Base-by-base conservation (phyloP, 2,329 filamentous ascomycete species). In the Coccinonectria pachysandricola region DNA sequence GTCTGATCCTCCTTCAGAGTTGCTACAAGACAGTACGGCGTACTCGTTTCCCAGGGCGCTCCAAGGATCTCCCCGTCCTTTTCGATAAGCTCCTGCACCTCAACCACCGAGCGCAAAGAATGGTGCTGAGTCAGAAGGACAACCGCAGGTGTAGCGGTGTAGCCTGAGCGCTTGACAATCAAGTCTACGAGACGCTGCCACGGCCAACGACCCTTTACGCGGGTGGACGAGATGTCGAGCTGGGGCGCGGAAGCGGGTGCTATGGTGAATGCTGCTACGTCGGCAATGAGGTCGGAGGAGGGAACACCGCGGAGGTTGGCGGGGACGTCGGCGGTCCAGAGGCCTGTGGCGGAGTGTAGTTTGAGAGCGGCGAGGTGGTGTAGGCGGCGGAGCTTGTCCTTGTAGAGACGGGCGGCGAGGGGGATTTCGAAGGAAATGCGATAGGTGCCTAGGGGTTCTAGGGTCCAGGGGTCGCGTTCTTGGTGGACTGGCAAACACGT, bases 391-490 rank as follows among this genome's bases (percentile, higher is more conserved):
- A 19, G 10, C 7, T 10, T 7, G 17, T 10, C 17, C 7, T 7
- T 7, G 51, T 82, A 87, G 20, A 68, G 61, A 6, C 58, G 49
- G 1, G 80, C 79, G 8, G 74, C 68, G n/a, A 60, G 55, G 11
- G 57, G 46, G 12, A 60, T 67, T 34, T 68, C 60, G 59, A 87
- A 88, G 28, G 82, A 61, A 29, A 88, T 57, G 52, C 71, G 76
- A 56, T 86, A 87, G 42, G 65, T 65, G 32, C 72, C 75, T 2
- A 69, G 52, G 4, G 74, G 69, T 31, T 72, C 69, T 25, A 83
- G 64, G 7, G 76, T 82, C 30, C 61, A 49, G 4, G 68, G 63
- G 45, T 82, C 64, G 35, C 78, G 75, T 23, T 65, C 69, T 35
- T 79, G 79, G 13, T 81, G 65, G 19, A 79, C 68, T 62, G 40